phyloP scores from a whole-genome alignment of 352 stramenopile species.

The Phytophthora sojae region DNA sequence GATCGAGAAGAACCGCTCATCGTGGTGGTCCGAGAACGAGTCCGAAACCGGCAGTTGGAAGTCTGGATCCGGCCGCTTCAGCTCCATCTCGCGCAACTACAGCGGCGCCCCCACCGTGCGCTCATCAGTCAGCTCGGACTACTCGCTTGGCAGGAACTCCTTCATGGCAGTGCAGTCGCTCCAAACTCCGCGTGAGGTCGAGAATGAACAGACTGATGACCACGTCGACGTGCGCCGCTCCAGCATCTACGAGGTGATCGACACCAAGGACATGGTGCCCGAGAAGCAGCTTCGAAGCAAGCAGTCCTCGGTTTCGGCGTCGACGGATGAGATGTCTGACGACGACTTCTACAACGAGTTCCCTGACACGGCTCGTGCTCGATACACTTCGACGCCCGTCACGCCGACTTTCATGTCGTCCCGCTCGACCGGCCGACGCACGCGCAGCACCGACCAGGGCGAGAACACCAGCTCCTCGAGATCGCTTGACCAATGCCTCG shows the following conservation, averaged over 20 bases:
- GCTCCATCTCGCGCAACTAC: slow-evolving; percentile 40
- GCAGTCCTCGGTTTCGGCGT: slow-evolving; percentile 22
- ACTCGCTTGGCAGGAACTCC: slow-evolving; percentile 35
- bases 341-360: slow-evolving; percentile 33
- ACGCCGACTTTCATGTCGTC: slow-evolving; percentile 20
- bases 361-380: slow-evolving; percentile 21
- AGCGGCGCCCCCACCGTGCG: slow-evolving; percentile 39
- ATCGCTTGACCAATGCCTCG: slow-evolving; percentile 48
- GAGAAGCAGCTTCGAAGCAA: slow-evolving; percentile 37
- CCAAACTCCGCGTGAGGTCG: slow-evolving; percentile 23
- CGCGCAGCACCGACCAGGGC: slow-evolving; percentile 34
- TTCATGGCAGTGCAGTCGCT: slow-evolving; percentile 41
- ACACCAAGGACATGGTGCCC: slow-evolving; percentile 48
- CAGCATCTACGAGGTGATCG: slow-evolving; percentile 51
- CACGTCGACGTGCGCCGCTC: slow-evolving; percentile 36
- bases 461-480: slow-evolving; percentile 27
- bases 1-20: slow-evolving; percentile 41
- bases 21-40: slow-evolving; percentile 52
- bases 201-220: slow-evolving; percentile 22
- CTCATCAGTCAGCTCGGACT: slow-evolving; percentile 43
- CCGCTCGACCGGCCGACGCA: slow-evolving; percentile 28
- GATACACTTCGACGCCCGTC: slow-evolving; percentile 42
- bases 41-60: slow-evolving; percentile 51
- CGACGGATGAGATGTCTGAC: slow-evolving; percentile 8
- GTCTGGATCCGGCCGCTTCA: slow-evolving; percentile 45